Evolutionary conservation across 2,329 filamentous ascomycete genomes (phyloP).

Genomic region (Mollisiaceae sp.): DNA sequence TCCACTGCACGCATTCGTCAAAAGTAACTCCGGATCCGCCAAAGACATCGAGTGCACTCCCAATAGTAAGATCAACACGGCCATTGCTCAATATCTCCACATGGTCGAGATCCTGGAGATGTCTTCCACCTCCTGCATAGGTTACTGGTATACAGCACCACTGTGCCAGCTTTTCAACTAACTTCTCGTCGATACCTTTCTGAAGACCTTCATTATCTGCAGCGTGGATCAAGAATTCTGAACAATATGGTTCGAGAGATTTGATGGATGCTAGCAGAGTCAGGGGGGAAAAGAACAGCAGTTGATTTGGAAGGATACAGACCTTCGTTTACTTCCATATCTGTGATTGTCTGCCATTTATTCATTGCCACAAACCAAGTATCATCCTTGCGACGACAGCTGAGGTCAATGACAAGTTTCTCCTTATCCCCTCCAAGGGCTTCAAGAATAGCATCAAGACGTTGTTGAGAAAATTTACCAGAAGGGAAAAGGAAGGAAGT

Average conservation of each 20-base stretch:
- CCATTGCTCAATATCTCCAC: constrained; percentile 81
- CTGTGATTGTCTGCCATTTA: constrained; percentile 97
- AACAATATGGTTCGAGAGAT: constrained; percentile 86
- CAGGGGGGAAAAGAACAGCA: constrained; percentile 14
- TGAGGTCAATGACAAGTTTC: constrained; percentile 93
- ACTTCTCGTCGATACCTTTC: constrained; percentile 83
- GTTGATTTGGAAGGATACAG: constrained; percentile 11
- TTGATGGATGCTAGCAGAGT: constrained; percentile 72
- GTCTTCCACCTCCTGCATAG: constrained; percentile 91
- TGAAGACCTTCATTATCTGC: constrained; percentile 96
- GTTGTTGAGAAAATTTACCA: constrained; percentile 77
- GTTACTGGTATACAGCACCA: constrained; percentile 96
- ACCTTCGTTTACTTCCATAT: constrained; percentile 93
- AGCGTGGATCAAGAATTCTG: constrained; percentile 95
- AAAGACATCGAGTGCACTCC: constrained; percentile 95
- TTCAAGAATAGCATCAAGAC: constrained; percentile 75
- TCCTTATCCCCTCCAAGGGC: constrained; percentile 74
- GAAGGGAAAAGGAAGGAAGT: constrained; percentile 93
- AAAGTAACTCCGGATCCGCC: constrained; percentile 87
- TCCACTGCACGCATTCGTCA: constrained; percentile 90
- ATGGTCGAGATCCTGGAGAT: constrained; percentile 78
- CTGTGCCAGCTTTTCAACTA: constrained; percentile 75
- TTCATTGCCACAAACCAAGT: constrained; percentile 98
- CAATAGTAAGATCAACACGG: constrained; percentile 91
- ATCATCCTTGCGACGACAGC: constrained; percentile 75